These are phyloP conservation scores for Ambrosia trifida DNA, from an alignment of 129 eudicot genomes.

Conservation along the genomic window DNA sequence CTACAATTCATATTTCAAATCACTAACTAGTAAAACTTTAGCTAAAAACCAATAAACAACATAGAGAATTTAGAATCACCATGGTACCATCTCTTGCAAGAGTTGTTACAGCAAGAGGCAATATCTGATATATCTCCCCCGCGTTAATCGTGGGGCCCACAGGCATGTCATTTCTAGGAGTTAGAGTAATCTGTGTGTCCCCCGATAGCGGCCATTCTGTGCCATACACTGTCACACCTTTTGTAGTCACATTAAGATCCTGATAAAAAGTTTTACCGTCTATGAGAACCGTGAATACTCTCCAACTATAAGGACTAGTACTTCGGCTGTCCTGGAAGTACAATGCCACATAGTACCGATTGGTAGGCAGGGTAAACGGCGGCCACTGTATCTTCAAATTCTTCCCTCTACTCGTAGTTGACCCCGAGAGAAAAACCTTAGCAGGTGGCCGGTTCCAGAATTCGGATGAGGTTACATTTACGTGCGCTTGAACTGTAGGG, in stretches of 20 bases:
- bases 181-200: conserved; percentile 44
- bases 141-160: conserved; percentile 87
- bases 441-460: conserved; percentile 91
- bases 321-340: conserved; percentile 81
- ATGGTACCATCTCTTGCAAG: conserved; percentile 69
- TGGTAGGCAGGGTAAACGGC: conserved; percentile 53
- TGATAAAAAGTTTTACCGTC: conserved; percentile 52
- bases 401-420: conserved; percentile 76
- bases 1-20: conserved; percentile 31
- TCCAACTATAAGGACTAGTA: conserved; percentile 75
- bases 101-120: conserved; percentile 63
- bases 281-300: conserved; percentile 60
- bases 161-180: conserved; percentile 47
- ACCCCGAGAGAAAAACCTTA: conserved; percentile 52
- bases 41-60: conserved; percentile 4
- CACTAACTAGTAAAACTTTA: background rate
- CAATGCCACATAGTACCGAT: conserved; percentile 66
- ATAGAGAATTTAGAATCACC: conserved; percentile 32
- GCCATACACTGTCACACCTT: conserved; percentile 63
- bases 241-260: conserved; percentile 56
- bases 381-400: conserved; percentile 70
- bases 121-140: conserved; percentile 62
- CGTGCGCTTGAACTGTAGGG: conserved; percentile 48
- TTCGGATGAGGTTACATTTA: conserved; percentile 50
- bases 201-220: conserved; percentile 78